Evolutionary conservation across 129 eudicot genomes (phyloP), one percentile per base, ranked within the genome.

Genomic region (Dittrichia graveolens): DNA sequence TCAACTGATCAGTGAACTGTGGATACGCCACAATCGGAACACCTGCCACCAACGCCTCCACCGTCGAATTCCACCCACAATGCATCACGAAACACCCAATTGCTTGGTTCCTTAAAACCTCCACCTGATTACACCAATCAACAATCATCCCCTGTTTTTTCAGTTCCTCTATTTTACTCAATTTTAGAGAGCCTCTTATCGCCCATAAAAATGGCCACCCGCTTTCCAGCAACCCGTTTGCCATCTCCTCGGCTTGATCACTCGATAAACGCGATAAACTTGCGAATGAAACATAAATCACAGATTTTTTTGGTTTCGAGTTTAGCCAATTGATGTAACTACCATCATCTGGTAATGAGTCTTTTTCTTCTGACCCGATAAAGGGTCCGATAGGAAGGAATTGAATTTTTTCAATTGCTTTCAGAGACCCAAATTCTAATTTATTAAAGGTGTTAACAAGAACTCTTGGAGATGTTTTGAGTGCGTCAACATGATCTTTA

Each of bases 11-110:
- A 1, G 87, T 83, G 91, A 91, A 88, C 31, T 80, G 88, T 0
- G 95, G 89, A 82, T 80, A 83, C 3, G 69, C 89, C 50, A 88
- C 80, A 82, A 81, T 78, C 11, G 87, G 89, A 80, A 88, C 90
- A 7, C 95, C 95, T 10, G 80, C 42, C 16, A 75, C 83, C 83
- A 88, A 69, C 7, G 83, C 83, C 43, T 85, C 95, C 5, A 82
- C 7, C 7, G 87, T 79, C 8, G 95, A 85, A 46, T 88, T 88
- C 95, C 95, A 88, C 1, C 91, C 91, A 46, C 87, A 60, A 69
- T 85, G 88, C 3, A 82, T 83, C 69, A 88, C 72, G 37, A 85
- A 88, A 64, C 91, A 85, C 10, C 95, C 95, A 0, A 88, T 65
- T 0, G 83, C 83, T 64, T 70, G 46, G 58, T 55, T 74, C 0